A percentile compares a stretch with the other conserved stretches of the same genome.
Conservation (phyloP, 1,284 basidiomycete genomes). For the Retiboletus flavoniger region DNA sequence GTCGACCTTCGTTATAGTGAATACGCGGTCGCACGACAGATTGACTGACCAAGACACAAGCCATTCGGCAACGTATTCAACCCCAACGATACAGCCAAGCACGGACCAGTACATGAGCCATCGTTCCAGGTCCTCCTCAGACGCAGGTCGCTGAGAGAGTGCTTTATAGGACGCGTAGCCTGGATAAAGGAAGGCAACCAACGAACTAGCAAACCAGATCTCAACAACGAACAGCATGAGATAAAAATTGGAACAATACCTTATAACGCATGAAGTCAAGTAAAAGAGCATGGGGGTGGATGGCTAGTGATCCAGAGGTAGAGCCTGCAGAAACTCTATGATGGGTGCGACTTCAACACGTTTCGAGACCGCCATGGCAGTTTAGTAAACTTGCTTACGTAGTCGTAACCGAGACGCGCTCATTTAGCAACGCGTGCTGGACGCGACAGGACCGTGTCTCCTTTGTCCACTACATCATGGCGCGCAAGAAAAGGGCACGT, state of each 20-base stretch:
- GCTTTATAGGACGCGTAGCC: constrained; percentile 86
- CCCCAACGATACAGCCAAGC: constrained; percentile 69
- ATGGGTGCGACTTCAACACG: constrained; percentile 11
- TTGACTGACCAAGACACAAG: constrained; percentile 68
- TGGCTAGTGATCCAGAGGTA: constrained; percentile 5
- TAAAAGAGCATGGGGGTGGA: constrained; percentile 48
- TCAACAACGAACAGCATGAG: neutral
- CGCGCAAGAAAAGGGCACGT: constrained; percentile 22
- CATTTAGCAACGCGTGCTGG: constrained; percentile 29
- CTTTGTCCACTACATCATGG: constrained; percentile 21
- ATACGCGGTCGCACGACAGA: constrained; percentile 10
- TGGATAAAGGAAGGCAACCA: constrained; percentile 75
- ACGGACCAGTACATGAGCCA: constrained; percentile 93
- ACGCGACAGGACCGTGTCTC: constrained; percentile 20
- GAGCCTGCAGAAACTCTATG: neutral
- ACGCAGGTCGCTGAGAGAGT: constrained; percentile 73
- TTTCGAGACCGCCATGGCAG: neutral
- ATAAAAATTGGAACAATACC: constrained; percentile 30
- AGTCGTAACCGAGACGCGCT: constrained; percentile 21
- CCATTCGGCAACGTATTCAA: constrained; percentile 82
- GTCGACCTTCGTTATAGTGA: constrained; percentile 6
- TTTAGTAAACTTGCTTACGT: constrained; percentile 29
- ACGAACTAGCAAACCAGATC: constrained; percentile 45
- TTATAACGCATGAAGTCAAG: constrained; percentile 44
- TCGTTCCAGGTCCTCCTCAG: constrained; percentile 75